Base-by-base conservation (phyloP, 2,329 filamentous ascomycete species). In the Xylaria hypoxylon region DNA sequence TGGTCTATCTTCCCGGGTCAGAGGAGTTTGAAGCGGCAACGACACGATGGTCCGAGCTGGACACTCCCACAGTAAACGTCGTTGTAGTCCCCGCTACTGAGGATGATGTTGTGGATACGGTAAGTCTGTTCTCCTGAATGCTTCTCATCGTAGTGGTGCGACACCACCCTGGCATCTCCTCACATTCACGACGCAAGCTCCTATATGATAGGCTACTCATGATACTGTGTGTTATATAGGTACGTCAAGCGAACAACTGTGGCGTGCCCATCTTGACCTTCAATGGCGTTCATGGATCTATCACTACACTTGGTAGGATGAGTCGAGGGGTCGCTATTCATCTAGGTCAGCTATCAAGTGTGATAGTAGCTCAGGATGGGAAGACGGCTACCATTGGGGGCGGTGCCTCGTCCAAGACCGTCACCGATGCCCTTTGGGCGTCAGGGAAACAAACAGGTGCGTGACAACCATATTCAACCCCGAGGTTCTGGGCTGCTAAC, bases 391-490 rank as follows among this genome's bases (percentile, higher is more conserved):
- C 68, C 0, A 73, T 83, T 38, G 80, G 78, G 10, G 81, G 81
- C 11, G 82, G 82, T 6, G 72, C 74, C 10, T 74, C 77, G 42
- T 78, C 78, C 3, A 81, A 81, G 57, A 68, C 70, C 1, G 67
- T 84, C 40, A 80, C 70, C 0, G 78, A 62, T 31, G 28, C 42
- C 17, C 76, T 84, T 0, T 83, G 80, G 80, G 76, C 69, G 0
- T 77, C 74, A 2, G 80, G 79, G 48, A 83, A 83, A 66, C 80
- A 82, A 69, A 81, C 80, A 26, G 75, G 76, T 76, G 59, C 50
- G 71, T 60, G 13, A 40, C 31, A 5, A 10, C 26, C 4, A n/a
- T 13, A 58, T 40, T 15, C 1, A 13, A 13, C 5, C 15, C 17
- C 42, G n/a, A 48, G 11, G 28, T 15, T 33, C 17, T 11, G 4